Evolutionary conservation across 108 stramenopile genomes (phyloP), one percentile per base, ranked within the genome.

Genomic region (Bacterosira constricta): DNA sequence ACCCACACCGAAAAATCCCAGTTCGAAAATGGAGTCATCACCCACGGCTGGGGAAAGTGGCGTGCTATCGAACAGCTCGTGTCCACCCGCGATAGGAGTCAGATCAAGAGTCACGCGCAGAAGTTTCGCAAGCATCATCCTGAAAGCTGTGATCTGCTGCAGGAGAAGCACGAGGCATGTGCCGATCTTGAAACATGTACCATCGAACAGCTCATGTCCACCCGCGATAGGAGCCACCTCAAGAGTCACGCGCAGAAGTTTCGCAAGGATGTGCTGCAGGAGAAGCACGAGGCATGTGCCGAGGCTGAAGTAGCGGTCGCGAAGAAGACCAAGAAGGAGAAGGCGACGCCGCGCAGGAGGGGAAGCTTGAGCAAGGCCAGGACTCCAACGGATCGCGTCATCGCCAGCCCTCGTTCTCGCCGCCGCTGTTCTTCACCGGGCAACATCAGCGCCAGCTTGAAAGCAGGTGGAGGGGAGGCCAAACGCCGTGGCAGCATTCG

Each of bases 231-330:
- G 12, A 13, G 6, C 12, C 53, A 54, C 29, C n/a, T 54, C 11
- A 54, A 54, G 29, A 54, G 53, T 54, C 53, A 54, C 29, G 53
- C 53, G 12, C 53, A 54, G 15, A 54, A 54, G 12, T 54, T 54
- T 30, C 53, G 31, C n/a, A n/a, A n/a, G n/a, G 13, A 54, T 15
- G 29, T 26, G 3, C 53, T 54, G 4, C 25, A 31, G 6, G 29
- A n/a, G 25, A 30, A 54, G 27, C 53, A 54, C 15, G 31, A 32
- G 12, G 25, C 29, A 17, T 1, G 29, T 54, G 13, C 31, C 29
- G 8, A 30, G 30, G 31, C n/a, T n/a, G 53, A n/a, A 30, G 15
- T n/a, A 29, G 29, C 31, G 21, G 26, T 27, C 6, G 27, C 26
- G 27, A 21, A 9, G 11, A 21, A 49, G 8, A 49, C 18, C 47